A percentile compares a stretch with the other conserved stretches of the same genome.
These are phyloP conservation scores for Phytophthora melonis DNA, from an alignment of 352 stramenopile genomes.

Conservation along the genomic window DNA sequence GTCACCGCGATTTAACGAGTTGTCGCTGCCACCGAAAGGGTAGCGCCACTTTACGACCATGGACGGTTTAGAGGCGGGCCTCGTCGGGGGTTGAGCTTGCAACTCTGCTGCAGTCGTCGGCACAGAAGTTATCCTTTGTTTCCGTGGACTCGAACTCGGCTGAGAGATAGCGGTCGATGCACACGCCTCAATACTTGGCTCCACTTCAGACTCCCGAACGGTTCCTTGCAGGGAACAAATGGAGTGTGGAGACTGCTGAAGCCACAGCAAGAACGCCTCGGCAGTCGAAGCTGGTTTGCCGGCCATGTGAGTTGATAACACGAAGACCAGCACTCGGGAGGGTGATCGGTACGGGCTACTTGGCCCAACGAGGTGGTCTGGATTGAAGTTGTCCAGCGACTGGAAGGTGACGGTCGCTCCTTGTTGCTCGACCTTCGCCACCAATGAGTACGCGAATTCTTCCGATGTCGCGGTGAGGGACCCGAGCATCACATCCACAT, in stretches of 20 bases:
- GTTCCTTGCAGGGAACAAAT: neutral
- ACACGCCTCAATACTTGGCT: neutral
- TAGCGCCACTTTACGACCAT: constrained; percentile 16
- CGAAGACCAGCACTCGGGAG: constrained; percentile 67
- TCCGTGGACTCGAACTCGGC: neutral
- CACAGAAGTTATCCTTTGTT: neutral
- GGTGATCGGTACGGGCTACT: neutral
- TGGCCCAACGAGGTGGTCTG: neutral
- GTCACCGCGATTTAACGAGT: neutral
- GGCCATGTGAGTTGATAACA: constrained; percentile 95
- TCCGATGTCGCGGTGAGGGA: neutral
- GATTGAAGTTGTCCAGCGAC: neutral
- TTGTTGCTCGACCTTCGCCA: neutral
- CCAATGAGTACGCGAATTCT: neutral
- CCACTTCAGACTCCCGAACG: neutral
- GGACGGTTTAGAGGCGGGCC: neutral
- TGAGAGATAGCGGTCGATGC: neutral
- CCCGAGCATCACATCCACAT: constrained; percentile 41
- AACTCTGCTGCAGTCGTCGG: neutral
- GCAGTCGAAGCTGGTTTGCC: constrained; percentile 96
- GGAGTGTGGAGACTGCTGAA: constrained; percentile 40
- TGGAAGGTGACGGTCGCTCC: neutral
- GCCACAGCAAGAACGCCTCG: constrained; percentile 84
- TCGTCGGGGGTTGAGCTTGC: neutral
- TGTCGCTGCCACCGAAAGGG: constrained; percentile 6